Evolutionary conservation across 345 rosid genomes (phyloP), one percentile per base, ranked within the genome.

Genomic region (Rubroshorea leprosula): DNA sequence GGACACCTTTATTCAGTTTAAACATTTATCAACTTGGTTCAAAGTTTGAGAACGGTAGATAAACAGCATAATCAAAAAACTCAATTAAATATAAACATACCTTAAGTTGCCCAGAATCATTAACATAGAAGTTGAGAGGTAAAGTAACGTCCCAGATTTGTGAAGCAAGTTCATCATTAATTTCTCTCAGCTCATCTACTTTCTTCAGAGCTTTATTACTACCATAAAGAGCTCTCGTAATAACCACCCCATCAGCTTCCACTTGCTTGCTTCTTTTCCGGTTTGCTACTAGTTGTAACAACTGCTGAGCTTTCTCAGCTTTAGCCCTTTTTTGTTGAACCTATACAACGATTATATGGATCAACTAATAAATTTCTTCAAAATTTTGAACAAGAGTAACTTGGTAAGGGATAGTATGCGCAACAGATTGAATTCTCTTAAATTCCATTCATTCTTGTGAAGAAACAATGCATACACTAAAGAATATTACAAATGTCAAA

Each of bases 41-140:
- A 4, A 29, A 29, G 9, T 29, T 9, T 29, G 9, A 29, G 4
- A 9, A 29, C 35, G 16, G 16, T 13, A 16, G 16, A 20, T 24
- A 41, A 23, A 51, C 41, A 13, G 23, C 7, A 41, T 13, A 43
- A 17, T 17, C 39, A 22, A 18, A 35, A 14, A 50, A 51, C 20
- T 16, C 31, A 38, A 53, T 61, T 20, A 11, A 12, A 47, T 49
- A 51, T 56, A 59, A 66, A 43, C 54, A 54, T 76, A 84, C 95
- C 90, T 85, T 87, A 67, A 89, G 85, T 60, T 77, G 78, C 60
- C 96, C 96, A 16, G 87, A 68, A 64, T 90, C 95, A 48, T 68
- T 85, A 63, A 94, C 81, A 15, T 87, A 83, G 77, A 94, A 94
- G 82, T 87, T 94, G 55, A 90, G 84, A 57, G 96, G 89, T 63